These are phyloP conservation scores for Dissophora ornata DNA, from an alignment of 192 early-diverging fungal genomes.

Conservation along the genomic window DNA sequence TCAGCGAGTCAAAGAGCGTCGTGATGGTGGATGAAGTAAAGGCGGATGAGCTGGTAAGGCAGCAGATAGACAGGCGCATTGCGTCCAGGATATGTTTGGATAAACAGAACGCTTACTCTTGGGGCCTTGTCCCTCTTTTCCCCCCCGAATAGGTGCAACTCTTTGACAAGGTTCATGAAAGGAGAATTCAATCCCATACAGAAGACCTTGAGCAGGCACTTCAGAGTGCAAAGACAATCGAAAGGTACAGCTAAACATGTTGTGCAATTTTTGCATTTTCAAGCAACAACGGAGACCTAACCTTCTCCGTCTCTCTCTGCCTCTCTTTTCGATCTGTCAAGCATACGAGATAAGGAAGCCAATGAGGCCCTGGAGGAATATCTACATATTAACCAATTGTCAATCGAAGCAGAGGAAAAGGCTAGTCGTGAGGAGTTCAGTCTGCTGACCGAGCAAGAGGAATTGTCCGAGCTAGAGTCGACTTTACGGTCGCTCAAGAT, in stretches of 20 bases:
- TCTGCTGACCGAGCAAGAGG: conserved; percentile 20
- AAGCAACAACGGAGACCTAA: no score
- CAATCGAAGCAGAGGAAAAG: conserved; percentile 16
- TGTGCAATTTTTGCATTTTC: no score
- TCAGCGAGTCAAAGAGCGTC: conserved; percentile 2
- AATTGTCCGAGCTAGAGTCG: conserved; percentile 4
- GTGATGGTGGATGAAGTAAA: conserved; percentile 13
- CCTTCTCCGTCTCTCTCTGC: no score
- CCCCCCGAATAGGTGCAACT: not conserved
- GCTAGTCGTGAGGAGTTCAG: conserved; percentile 33
- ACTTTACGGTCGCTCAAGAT: conserved; percentile 10
- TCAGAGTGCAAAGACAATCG: conserved; percentile 6
- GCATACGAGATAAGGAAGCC: conserved; percentile 15
- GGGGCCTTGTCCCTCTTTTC: not conserved
- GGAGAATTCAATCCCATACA: conserved; percentile 3
- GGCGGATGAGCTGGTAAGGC: conserved; percentile 29
- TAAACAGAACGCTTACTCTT: no score
- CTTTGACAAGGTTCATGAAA: conserved; percentile 10
- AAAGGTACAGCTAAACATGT: conserved; percentile 14
- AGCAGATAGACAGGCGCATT: no score
- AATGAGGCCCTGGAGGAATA: conserved; percentile 16
- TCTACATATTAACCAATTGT: conserved; percentile 1
- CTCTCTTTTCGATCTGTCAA: not conserved
- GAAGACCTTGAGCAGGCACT: conserved; percentile 8
- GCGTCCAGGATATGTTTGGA: no score